These are phyloP conservation scores for Phyllostachys edulis DNA, from an alignment of 176 grass and related monocot genomes.

Conservation along the genomic window DNA sequence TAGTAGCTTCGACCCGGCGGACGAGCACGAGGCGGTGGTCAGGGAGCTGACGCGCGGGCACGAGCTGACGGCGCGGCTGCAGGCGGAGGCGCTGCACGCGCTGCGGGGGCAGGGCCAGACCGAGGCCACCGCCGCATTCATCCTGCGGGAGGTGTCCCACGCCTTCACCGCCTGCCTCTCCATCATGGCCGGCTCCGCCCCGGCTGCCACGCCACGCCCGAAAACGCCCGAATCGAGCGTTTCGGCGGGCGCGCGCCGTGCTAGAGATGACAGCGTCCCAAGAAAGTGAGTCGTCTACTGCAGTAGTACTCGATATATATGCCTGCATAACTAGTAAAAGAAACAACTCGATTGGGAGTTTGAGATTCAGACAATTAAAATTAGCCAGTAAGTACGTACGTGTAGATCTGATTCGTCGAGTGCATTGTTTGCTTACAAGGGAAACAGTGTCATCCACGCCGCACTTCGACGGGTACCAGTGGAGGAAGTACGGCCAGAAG, in stretches of 20 bases:
- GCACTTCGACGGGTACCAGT: slow-evolving; percentile 49
- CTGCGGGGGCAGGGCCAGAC: slow-evolving; percentile 47
- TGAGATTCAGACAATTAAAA: neutral
- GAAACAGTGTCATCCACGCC: slow-evolving; percentile 28
- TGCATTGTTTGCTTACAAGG: slow-evolving; percentile 26
- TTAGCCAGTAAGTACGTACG: neutral
- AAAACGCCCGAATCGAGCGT: neutral
- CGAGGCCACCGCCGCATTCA: slow-evolving; percentile 47
- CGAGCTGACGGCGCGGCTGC: slow-evolving; percentile 48
- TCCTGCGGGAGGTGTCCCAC: slow-evolving; percentile 48
- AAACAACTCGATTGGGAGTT: neutral
- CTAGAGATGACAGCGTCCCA: slow-evolving; percentile 22
- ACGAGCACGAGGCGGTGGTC: slow-evolving; percentile 43
- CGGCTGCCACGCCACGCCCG: neutral
- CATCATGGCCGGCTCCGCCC: slow-evolving; percentile 26
- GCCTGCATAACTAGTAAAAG: neutral
- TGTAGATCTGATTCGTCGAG: neutral
- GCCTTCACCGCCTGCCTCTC: slow-evolving; percentile 47
- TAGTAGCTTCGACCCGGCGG: neutral
- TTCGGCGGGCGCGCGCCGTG: neutral
- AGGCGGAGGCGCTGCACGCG: slow-evolving; percentile 16
- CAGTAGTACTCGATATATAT: neutral
- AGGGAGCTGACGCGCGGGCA: slow-evolving; percentile 45
- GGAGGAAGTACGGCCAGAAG: slow-evolving; percentile 81
- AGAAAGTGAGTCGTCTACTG: slow-evolving; percentile 34